phyloP scores from a whole-genome alignment of 2,329 filamentous ascomycete genomes.

The Aureobasidium pullulans region DNA sequence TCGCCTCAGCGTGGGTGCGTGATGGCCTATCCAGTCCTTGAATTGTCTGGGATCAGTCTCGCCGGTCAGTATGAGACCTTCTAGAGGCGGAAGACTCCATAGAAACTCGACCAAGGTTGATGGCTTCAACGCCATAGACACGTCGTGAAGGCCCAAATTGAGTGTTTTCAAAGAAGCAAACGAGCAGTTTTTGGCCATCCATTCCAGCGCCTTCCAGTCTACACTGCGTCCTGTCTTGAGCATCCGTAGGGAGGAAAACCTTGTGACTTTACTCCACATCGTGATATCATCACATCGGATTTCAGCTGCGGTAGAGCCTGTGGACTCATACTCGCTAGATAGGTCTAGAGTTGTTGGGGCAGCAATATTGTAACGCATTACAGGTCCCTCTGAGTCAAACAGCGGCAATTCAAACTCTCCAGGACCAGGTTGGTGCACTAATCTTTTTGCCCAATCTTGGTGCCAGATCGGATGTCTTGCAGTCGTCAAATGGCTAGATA shows the following conservation, averaged over 20 bases:
- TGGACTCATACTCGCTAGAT: too few relatives aligned
- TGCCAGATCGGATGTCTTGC: background rate
- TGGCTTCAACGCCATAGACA: background rate
- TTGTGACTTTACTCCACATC: background rate
- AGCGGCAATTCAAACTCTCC: background rate
- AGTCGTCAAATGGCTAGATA: background rate
- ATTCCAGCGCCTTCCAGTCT: background rate
- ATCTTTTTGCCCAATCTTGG: background rate
- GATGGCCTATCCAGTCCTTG: background rate
- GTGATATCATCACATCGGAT: background rate
- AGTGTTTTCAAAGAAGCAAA: background rate
- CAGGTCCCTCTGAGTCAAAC: background rate
- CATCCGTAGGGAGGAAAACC: background rate
- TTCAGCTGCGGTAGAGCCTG: background rate
- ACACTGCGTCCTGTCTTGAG: background rate
- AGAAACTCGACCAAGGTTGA: background rate
- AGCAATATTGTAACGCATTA: background rate
- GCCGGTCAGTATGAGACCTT: background rate
- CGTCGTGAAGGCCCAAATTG: background rate
- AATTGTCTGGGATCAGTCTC: background rate
- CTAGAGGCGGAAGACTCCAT: background rate
- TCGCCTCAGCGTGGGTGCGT: background rate
- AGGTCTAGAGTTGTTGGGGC: background rate
- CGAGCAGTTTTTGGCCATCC: background rate
- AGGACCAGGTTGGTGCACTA: background rate